Base-by-base conservation (phyloP, 2,329 filamentous ascomycete genomes). In the Fusarium brachygibbosum region DNA sequence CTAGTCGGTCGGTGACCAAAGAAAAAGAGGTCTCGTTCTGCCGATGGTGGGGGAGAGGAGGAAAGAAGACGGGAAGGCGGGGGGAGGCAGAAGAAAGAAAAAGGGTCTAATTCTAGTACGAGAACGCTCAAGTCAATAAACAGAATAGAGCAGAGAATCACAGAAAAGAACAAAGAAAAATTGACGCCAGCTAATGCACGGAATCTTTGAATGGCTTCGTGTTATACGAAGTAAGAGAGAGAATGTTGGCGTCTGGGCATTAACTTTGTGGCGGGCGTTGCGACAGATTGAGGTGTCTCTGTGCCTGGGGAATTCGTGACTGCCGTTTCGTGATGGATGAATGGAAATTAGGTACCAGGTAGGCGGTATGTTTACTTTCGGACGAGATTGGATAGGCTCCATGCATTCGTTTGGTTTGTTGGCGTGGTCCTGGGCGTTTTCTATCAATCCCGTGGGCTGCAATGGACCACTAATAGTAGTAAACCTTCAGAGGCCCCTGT, bases 291-390 rank as follows among this genome's bases (percentile, higher is more conserved):
- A 49, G 32, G 45, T 61, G 23, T 32, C 57, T 50, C 55, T 46
- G 32, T 25, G 14, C 14, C 38, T 12, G 32, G 17, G 12, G 25
- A 45, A 31, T 31, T 19, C 16, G 23, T 42, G 23, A 29, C 51
- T 25, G 4, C 6, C 6, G 23, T 23, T 45, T 63, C 11, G 41
- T 41, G 51, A 62, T 53, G 28, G 54, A 60, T 53, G 32, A 25
- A 61, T 53, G 31, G 45, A 56, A 55, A 54, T 58, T 69, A 25
- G 23, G 23, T 25, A 49, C 28, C 35, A 29, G 21, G 31, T 35
- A 25, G 31, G 19, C 19, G 29, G 17, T 35, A 23, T 71, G 68
- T 71, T 71, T 71, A 71, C 68, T 71, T 62, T 61, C 44, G 40
- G 50, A 57, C 50, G 28, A 63, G 60, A 45, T 54, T 17, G 59